These are phyloP conservation scores for Fraxinus pennsylvanica DNA, from an alignment of 257 asterid species.

Conservation along the genomic window DNA sequence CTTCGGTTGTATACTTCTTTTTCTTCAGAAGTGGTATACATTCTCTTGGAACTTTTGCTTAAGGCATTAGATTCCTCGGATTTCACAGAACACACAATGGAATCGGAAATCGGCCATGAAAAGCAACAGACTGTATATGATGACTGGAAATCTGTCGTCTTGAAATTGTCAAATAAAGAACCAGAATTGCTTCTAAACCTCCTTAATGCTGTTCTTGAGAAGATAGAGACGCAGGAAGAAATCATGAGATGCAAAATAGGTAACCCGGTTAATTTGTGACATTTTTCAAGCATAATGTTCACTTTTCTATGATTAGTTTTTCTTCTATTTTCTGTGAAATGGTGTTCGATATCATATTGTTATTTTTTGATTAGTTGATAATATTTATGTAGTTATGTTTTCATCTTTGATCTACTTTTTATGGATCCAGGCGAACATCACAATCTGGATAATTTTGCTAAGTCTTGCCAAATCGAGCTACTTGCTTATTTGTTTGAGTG, in stretches of 20 bases:
- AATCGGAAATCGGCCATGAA: constrained; percentile 26
- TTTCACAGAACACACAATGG: constrained; percentile 30
- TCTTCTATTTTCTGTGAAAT: not conserved
- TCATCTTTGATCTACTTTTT: constrained; percentile 11
- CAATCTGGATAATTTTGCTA: constrained; percentile 26
- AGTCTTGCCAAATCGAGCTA: constrained; percentile 32
- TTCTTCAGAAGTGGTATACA: constrained; percentile 65
- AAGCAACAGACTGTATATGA: constrained; percentile 39
- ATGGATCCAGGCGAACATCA: constrained; percentile 45
- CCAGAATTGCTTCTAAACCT: constrained; percentile 66
- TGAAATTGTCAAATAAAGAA: constrained; percentile 65
- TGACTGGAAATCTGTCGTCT: constrained; percentile 70
- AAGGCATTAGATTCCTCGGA: constrained; percentile 54
- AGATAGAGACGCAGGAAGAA: constrained; percentile 48
- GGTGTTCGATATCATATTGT: not conserved
- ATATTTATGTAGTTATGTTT: not conserved
- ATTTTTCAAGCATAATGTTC: not conserved
- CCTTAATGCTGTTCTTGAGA: constrained; percentile 64
- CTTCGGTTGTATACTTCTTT: constrained; percentile 68
- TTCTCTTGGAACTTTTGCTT: constrained; percentile 68
- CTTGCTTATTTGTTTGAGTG: constrained; percentile 57
- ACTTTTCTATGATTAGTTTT: not conserved
- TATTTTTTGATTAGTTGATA: not conserved
- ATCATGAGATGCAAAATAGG: constrained; percentile 44
- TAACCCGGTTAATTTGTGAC: constrained; percentile 15